Conservation (phyloP, 2,329 filamentous ascomycete species). For the Fusarium equiseti region DNA sequence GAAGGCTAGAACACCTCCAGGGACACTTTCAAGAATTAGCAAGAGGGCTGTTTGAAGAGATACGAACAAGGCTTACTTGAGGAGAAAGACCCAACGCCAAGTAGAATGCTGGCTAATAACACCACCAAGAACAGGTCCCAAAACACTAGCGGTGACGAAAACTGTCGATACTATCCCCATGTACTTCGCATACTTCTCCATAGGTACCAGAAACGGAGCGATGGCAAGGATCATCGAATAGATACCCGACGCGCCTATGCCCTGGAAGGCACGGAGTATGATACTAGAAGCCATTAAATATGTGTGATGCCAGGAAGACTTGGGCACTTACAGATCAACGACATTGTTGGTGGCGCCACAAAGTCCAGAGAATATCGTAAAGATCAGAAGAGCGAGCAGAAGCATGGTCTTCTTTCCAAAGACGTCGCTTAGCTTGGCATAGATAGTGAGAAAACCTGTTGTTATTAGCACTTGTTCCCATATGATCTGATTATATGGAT, state of each 20-base stretch:
- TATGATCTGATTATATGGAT: fast-evolving
- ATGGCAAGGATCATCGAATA: slow-evolving; percentile 14
- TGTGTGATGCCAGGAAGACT: no score
- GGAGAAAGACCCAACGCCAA: slow-evolving; percentile 21
- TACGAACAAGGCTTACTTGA: neutral
- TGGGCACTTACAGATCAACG: slow-evolving; percentile 2
- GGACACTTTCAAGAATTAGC: neutral
- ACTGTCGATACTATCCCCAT: slow-evolving; percentile 17
- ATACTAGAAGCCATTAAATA: neutral
- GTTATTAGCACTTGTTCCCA: fast-evolving
- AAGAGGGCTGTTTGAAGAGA: fast-evolving
- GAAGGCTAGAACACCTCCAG: neutral
- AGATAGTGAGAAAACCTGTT: slow-evolving; percentile 5
- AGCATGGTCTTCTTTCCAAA: slow-evolving; percentile 20
- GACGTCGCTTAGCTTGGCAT: slow-evolving; percentile 9
- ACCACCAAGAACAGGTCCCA: slow-evolving; percentile 1
- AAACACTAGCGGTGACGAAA: slow-evolving; percentile 13
- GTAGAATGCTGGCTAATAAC: slow-evolving; percentile 15
- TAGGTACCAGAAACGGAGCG: neutral
- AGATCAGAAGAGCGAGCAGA: slow-evolving; percentile 2
- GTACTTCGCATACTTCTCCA: slow-evolving; percentile 12
- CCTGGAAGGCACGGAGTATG: slow-evolving; percentile 11
- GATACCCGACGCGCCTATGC: slow-evolving; percentile 5
- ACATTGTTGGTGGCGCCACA: slow-evolving; percentile 10
- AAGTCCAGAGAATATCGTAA: slow-evolving; percentile 12